Conservation (phyloP, 148 eudicot species). For the Vaccinium darrowii region DNA sequence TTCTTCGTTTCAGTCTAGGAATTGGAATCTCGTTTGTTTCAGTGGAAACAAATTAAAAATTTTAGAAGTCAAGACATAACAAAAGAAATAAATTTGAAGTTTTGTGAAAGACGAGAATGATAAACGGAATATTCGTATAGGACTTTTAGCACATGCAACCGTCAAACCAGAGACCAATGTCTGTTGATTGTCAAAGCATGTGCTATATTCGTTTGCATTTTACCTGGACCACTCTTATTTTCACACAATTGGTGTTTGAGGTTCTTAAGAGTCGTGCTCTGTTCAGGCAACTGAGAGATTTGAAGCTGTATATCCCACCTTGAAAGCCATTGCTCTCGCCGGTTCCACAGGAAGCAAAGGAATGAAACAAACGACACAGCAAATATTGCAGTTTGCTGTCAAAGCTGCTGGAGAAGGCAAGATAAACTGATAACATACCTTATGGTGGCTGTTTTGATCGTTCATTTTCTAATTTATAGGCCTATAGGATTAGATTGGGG, state of each 20-base stretch:
- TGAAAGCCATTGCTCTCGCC: conserved; percentile 60
- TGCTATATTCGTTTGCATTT: neutral
- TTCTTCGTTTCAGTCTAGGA: neutral
- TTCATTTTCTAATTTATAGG: neutral
- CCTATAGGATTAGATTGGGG: neutral
- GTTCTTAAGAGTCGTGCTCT: neutral
- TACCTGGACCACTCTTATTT: neutral
- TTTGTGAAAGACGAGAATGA: neutral
- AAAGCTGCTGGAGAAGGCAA: conserved; percentile 55
- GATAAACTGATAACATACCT: neutral
- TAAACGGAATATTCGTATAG: neutral
- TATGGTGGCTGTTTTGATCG: neutral
- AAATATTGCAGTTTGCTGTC: conserved; percentile 34
- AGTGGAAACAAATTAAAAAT: neutral
- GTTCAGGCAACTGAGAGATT: conserved; percentile 61
- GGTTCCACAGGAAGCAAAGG: conserved; percentile 55
- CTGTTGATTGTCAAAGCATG: neutral
- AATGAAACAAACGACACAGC: conserved; percentile 53
- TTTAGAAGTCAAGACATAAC: neutral
- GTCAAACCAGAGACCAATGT: neutral
- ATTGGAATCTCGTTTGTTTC: neutral
- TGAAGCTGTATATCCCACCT: conserved; percentile 62
- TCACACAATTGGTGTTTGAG: neutral
- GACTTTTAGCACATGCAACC: neutral
- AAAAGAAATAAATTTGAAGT: neutral